Evolutionary conservation across 805 yeast species (phyloP).

Genomic region (Yueomyces sinensis): DNA sequence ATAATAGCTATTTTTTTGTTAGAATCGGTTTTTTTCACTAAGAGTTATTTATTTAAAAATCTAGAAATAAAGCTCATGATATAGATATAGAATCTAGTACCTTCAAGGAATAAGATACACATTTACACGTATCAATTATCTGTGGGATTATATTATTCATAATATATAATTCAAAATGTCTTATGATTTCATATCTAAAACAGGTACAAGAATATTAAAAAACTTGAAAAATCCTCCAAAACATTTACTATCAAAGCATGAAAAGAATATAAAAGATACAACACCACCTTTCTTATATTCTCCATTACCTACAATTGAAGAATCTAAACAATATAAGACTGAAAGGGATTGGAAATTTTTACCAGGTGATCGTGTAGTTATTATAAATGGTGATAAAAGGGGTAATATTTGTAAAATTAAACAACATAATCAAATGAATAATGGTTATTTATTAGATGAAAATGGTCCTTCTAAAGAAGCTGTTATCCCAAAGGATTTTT

Average conservation of each 20-base stretch:
- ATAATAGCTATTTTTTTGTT: too few species aligned
- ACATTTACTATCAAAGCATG: conserved; percentile 18
- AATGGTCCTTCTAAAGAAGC: conserved; percentile 51
- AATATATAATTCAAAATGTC: not conserved
- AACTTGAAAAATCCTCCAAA: conserved; percentile 21
- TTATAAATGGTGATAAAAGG: conserved; percentile 53
- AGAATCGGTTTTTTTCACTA: too few species aligned
- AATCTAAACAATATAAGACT: conserved; percentile 25
- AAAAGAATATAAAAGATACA: conserved; percentile 19
- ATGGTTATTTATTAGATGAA: conserved; percentile 51
- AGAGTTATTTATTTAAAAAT: too few species aligned
- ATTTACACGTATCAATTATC: too few species aligned
- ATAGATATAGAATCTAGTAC: too few species aligned
- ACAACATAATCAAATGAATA: conserved; percentile 44
- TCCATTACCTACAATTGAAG: conserved; percentile 20
- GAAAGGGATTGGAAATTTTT: conserved; percentile 46
- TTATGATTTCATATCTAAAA: conserved; percentile 22
- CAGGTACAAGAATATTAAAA: conserved; percentile 25
- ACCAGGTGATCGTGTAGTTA: conserved; percentile 67
- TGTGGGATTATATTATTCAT: too few species aligned
- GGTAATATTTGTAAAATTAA: conserved; percentile 65
- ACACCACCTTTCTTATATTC: conserved; percentile 27
- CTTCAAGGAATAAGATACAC: too few species aligned
- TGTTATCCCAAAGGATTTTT: conserved; percentile 57
- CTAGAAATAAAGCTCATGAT: too few species aligned